Conservation (phyloP, 306 rosid genomes). For the Castanea sativa region DNA sequence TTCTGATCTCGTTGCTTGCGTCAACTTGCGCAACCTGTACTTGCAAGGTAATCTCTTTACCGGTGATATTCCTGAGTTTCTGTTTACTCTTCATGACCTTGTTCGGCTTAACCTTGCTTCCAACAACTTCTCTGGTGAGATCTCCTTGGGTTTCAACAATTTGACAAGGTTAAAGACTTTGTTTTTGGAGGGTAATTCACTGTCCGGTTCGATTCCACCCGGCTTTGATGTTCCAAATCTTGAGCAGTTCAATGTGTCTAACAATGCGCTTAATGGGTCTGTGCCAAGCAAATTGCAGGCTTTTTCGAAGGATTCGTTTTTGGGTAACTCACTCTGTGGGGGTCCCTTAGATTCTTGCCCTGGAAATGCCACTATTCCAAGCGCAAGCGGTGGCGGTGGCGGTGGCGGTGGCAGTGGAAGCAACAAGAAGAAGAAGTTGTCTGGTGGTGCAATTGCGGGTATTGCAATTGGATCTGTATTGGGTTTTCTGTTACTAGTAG, state of each 20-base stretch:
- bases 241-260: conserved; percentile 54
- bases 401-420: conserved; percentile 1
- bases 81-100: conserved; percentile 31
- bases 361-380: conserved; percentile 22
- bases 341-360: conserved; percentile 47
- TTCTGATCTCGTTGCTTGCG: conserved; percentile 40
- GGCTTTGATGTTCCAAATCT: conserved; percentile 23
- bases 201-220: conserved; percentile 39
- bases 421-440: conserved; percentile 33
- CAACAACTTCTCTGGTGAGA: conserved; percentile 47
- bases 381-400: conserved; percentile 13
- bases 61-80: conserved; percentile 44
- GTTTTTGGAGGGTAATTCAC: conserved; percentile 43
- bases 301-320: conserved; percentile 37
- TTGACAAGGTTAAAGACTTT: conserved; percentile 48
- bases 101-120: conserved; percentile 51
- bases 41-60: conserved; percentile 49
- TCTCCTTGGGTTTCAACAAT: conserved; percentile 37
- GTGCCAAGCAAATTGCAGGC: conserved; percentile 46
- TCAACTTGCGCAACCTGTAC: conserved; percentile 52
- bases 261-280: conserved; percentile 50
- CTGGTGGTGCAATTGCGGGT: conserved; percentile 62
- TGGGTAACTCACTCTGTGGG: conserved; percentile 57
- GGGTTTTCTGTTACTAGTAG: conserved; percentile 42
- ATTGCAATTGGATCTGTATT: conserved; percentile 54